Conservation (phyloP, 177 flowering plant species). For the Tripterygium wilfordii region DNA sequence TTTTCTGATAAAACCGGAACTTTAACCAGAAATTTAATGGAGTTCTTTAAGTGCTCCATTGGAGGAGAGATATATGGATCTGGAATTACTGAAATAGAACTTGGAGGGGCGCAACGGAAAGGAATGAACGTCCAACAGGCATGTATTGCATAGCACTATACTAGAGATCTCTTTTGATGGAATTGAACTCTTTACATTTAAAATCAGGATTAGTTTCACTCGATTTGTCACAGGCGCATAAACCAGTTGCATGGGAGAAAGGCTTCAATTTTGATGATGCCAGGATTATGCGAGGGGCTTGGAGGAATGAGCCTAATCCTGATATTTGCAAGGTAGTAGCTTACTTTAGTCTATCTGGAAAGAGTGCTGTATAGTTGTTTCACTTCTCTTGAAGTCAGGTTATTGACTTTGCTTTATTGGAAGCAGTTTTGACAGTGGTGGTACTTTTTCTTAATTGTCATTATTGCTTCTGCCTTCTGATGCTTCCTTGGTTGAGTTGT, state of each 20-base stretch:
- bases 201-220: constrained; percentile 1
- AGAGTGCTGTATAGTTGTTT: background rate
- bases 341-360: background rate
- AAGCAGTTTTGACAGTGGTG: too few species aligned
- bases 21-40: constrained; percentile 92
- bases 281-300: constrained; percentile 91
- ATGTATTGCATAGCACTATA: too few species aligned
- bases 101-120: constrained; percentile 61
- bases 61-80: constrained; percentile 88
- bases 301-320: constrained; percentile 91
- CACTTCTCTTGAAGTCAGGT: background rate
- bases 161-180: background rate
- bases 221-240: constrained; percentile 32
- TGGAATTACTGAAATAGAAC: constrained; percentile 90
- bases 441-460: too few species aligned
- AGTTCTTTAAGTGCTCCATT: constrained; percentile 97
- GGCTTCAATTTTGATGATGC: constrained; percentile 96
- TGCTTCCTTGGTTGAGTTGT: too few species aligned
- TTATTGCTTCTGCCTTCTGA: too few species aligned
- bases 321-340: constrained; percentile 74
- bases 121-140: constrained; percentile 68
- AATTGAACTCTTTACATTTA: too few species aligned
- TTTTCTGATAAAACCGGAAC: constrained; percentile 99
- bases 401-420: too few species aligned
- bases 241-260: constrained; percentile 58